Conservation (phyloP, 2,329 filamentous ascomycete genomes). For the Trichoderma sp. region DNA sequence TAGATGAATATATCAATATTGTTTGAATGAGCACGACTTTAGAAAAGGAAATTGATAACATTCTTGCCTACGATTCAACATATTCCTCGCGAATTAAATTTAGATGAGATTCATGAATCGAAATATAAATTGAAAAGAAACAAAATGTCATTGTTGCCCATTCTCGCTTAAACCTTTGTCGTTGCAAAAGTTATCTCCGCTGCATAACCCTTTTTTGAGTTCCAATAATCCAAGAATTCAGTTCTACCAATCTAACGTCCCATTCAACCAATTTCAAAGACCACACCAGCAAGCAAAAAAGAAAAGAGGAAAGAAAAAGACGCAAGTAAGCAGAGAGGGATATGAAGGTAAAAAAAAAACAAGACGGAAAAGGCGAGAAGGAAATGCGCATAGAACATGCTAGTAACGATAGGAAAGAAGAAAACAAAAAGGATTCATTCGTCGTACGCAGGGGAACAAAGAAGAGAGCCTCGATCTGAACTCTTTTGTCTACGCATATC, state of each 20-base stretch:
- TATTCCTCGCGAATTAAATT: background rate
- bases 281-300: background rate
- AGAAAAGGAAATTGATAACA: background rate
- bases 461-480: background rate
- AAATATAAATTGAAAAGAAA: background rate
- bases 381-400: background rate
- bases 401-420: background rate
- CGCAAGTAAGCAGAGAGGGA: background rate
- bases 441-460: constrained; percentile 1
- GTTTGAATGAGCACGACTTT: no score
- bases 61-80: background rate
- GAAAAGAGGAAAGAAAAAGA: background rate
- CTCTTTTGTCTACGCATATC: constrained; percentile 33
- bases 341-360: background rate
- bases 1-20: background rate
- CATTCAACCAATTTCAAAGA: constrained; percentile 10
- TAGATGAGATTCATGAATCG: background rate
- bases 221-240: constrained; percentile 22
- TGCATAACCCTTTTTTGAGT: constrained; percentile 27
- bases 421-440: background rate
- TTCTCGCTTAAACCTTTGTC: constrained; percentile 8
- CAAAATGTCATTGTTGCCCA: constrained; percentile 8
- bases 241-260: constrained; percentile 29
- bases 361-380: background rate
- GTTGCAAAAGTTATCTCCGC: constrained; percentile 10